Percentiles rank a stretch among this genome's conserved stretches.
Conservation (phyloP, 2,329 filamentous ascomycete genomes). For the Coniochaeta ligniaria region DNA sequence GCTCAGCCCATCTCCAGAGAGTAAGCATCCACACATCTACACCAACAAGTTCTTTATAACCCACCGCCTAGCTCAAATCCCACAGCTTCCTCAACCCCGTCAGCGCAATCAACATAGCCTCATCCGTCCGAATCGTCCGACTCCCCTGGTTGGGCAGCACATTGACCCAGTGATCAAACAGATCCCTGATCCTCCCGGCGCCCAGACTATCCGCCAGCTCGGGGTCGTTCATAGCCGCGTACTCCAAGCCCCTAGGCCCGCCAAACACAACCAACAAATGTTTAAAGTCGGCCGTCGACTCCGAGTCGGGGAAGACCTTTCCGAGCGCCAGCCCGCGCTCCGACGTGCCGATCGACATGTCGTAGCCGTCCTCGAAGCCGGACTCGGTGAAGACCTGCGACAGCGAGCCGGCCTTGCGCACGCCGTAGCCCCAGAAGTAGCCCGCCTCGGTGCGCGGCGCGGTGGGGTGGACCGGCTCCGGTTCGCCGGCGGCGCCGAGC, state of each 20-base stretch:
- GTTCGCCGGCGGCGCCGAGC: conserved; percentile 24
- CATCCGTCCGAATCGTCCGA: conserved; percentile 75
- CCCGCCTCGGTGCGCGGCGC: conserved; percentile 67
- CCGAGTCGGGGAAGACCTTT: conserved; percentile 36
- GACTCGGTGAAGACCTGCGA: conserved; percentile 72
- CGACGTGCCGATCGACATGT: conserved; percentile 75
- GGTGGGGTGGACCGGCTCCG: conserved; percentile 59
- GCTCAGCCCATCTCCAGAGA: background rate
- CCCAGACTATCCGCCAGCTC: conserved; percentile 51
- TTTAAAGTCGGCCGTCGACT: conserved; percentile 42
- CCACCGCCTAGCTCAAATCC: conserved; percentile 23
- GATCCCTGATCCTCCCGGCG: conserved; percentile 55
- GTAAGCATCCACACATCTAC: background rate
- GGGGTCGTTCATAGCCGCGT: conserved; percentile 57
- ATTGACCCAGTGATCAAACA: conserved; percentile 84
- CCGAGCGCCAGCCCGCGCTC: conserved; percentile 58
- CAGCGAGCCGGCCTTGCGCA: conserved; percentile 59
- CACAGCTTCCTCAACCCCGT: conserved; percentile 58
- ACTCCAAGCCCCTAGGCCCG: conserved; percentile 72
- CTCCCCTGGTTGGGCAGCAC: conserved; percentile 74
- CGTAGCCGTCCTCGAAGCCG: conserved; percentile 69
- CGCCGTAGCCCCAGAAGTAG: conserved; percentile 80
- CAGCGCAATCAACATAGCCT: conserved; percentile 72
- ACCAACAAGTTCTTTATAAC: background rate
- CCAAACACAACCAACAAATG: conserved; percentile 77